phyloP scores from a whole-genome alignment of 257 asterid genomes.

The Asclepias syriaca region DNA sequence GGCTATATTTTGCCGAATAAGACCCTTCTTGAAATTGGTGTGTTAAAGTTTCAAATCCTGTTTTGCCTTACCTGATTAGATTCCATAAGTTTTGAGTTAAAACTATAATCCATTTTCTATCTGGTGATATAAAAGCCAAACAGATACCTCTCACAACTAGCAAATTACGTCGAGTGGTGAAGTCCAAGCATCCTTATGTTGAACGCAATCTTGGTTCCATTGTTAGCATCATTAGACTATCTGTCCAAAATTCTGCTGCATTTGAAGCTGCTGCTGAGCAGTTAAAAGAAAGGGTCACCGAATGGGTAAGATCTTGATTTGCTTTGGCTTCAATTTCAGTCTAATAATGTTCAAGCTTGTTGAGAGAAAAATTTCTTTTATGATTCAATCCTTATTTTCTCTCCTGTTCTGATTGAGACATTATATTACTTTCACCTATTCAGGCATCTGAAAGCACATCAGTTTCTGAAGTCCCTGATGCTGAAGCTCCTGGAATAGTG shows the following conservation, averaged over 20 bases:
- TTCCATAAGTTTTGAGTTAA: slow-evolving; percentile 11
- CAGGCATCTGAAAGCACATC: slow-evolving; percentile 50
- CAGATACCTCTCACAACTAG: slow-evolving; percentile 74
- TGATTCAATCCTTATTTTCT: not conserved
- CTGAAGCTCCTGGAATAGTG: slow-evolving; percentile 37
- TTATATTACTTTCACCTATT: slow-evolving; percentile 8
- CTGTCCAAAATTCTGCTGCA: slow-evolving; percentile 67
- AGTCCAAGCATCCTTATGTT: slow-evolving; percentile 69
- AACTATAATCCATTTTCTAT: slow-evolving; percentile 10
- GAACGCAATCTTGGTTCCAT: slow-evolving; percentile 77
- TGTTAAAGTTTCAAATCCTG: slow-evolving; percentile 10
- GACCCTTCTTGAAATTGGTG: slow-evolving; percentile 88
- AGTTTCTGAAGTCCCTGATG: slow-evolving; percentile 42
- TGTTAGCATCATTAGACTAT: slow-evolving; percentile 67
- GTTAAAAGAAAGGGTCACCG: slow-evolving; percentile 53
- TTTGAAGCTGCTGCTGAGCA: slow-evolving; percentile 64
- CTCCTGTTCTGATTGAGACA: not conserved
- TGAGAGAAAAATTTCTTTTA: not conserved
- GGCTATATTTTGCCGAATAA: slow-evolving; percentile 89
- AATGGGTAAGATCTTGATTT: slow-evolving; percentile 40
- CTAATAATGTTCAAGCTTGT: not conserved
- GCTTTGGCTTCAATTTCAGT: not conserved
- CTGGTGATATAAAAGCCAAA: slow-evolving; percentile 58
- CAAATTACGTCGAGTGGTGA: slow-evolving; percentile 59
- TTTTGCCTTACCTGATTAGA: slow-evolving; percentile 9